Evolutionary conservation across 1,284 basidiomycete species (phyloP), one percentile per base, ranked within the genome.

Genomic region (Cryptococcus sp.): DNA sequence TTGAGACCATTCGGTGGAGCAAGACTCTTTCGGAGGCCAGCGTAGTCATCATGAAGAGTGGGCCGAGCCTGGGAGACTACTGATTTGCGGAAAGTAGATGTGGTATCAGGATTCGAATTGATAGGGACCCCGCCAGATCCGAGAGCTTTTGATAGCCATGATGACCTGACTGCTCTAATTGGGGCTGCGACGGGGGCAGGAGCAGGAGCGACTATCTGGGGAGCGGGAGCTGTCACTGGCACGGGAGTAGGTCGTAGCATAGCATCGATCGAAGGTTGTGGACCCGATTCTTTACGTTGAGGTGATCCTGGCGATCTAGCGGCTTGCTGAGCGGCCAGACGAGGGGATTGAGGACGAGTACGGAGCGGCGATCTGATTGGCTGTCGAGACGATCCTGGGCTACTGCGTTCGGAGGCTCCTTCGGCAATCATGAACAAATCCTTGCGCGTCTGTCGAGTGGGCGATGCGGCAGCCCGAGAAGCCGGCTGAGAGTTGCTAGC

Each of bases 101-200:
- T 48, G 0, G 37, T 11, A 5, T 55, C 55, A 13, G 16, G 31
- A 1, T 39, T 23, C 4, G 39, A 11, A 19, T 36, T 43, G 40
- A 61, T 43, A 1, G 64, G 63, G 7, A 63, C 56, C 10, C 66
- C 50, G 43, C 57, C 64, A 21, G 60, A 57, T 5, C 67, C 70
- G 19, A 72, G 67, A 18, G 70, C 73, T 56, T 70, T 69, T 50
- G 50, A 63, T 16, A 73, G 66, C 73, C 70, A 73, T 2, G 73
- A 75, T 5, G 65, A 70, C 42, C 69, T 68, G 45, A 70, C 69
- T 54, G 66, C 63, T 7, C 61, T 61, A 2, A 59, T 45, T 1
- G 67, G 63, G 19, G 59, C 48, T 1, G 55, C 16, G 24, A 46
- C 24, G 9, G 9, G 32, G 10, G 32, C 32, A 34, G 32, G 32